phyloP scores from a whole-genome alignment of 352 stramenopile genomes.

The Phytophthora hybrid region DNA sequence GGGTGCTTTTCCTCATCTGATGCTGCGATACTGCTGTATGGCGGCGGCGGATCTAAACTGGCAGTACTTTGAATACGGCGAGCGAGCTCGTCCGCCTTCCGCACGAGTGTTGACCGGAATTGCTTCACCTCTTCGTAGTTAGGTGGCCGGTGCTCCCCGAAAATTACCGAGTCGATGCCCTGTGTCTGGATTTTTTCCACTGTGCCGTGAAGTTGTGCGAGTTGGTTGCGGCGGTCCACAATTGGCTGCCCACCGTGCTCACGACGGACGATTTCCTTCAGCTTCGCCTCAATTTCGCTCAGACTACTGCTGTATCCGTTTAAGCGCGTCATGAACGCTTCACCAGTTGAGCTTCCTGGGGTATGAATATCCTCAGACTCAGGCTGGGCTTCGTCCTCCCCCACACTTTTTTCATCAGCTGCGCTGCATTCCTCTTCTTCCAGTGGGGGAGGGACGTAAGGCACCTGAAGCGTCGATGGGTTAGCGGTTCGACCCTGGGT shows the following conservation, averaged over 20 bases:
- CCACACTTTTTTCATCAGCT: constrained; percentile 31
- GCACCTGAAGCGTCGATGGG: constrained; percentile 70
- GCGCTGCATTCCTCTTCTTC: constrained; percentile 43
- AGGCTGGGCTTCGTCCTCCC: constrained; percentile 23
- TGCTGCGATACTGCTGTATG: constrained; percentile 20
- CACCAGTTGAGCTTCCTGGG: constrained; percentile 26
- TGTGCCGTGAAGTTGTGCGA: constrained; percentile 76
- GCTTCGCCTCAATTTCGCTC: constrained; percentile 54
- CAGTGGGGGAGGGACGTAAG: constrained; percentile 72
- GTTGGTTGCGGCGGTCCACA: constrained; percentile 63
- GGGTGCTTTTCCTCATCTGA: constrained; percentile 45
- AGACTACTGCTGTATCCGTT: constrained; percentile 57
- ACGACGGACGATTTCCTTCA: constrained; percentile 61
- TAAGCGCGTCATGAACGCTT: constrained; percentile 56
- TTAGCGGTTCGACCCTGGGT: constrained; percentile 75
- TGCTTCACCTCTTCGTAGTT: constrained; percentile 81
- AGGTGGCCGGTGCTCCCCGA: constrained; percentile 64
- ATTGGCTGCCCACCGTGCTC: constrained; percentile 53
- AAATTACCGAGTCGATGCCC: constrained; percentile 83
- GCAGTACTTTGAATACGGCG: constrained; percentile 69
- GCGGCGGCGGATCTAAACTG: constrained; percentile 19
- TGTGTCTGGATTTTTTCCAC: constrained; percentile 86
- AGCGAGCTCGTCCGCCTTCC: constrained; percentile 66
- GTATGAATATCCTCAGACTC: constrained; percentile 35
- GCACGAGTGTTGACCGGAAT: constrained; percentile 74